A percentile compares a stretch with the other conserved stretches of the same genome.
Evolutionary conservation across 2,329 filamentous ascomycete species (phyloP).

Genomic region (Ciborinia camelliae): DNA sequence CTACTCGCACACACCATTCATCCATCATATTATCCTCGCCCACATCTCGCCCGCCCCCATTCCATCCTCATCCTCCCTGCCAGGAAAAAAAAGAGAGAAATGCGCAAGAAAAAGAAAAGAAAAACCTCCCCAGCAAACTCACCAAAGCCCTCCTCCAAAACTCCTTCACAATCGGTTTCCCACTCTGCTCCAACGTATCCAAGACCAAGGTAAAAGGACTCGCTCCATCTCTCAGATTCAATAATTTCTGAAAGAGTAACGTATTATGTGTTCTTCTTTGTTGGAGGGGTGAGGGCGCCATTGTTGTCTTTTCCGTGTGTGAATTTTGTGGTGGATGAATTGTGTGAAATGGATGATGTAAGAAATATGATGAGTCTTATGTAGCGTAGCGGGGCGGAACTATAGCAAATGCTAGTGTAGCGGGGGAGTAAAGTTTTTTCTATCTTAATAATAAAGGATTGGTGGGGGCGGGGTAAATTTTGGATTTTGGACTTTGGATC

Average conservation of each 20-base stretch:
- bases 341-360: background rate
- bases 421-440: background rate
- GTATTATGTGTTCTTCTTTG: slow-evolving; percentile 82
- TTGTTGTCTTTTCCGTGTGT: slow-evolving; percentile 35
- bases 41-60: no score
- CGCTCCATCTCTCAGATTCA: slow-evolving; percentile 72
- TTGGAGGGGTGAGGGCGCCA: slow-evolving; percentile 55
- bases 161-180: slow-evolving; percentile 65
- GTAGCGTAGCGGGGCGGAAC: background rate
- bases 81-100: background rate
- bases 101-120: background rate
- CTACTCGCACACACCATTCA: background rate
- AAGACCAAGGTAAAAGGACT: slow-evolving; percentile 85
- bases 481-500: background rate
- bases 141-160: slow-evolving; percentile 72
- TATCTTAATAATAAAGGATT: background rate
- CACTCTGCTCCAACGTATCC: slow-evolving; percentile 81
- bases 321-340: no score
- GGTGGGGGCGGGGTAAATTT: background rate
- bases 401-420: background rate
- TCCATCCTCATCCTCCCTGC: background rate
- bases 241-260: slow-evolving; percentile 75
- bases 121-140: slow-evolving; percentile 50
- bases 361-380: background rate
- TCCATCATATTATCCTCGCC: background rate